These are phyloP conservation scores for Claviceps sp. DNA, from an alignment of 2,329 filamentous ascomycete species.

Conservation along the genomic window DNA sequence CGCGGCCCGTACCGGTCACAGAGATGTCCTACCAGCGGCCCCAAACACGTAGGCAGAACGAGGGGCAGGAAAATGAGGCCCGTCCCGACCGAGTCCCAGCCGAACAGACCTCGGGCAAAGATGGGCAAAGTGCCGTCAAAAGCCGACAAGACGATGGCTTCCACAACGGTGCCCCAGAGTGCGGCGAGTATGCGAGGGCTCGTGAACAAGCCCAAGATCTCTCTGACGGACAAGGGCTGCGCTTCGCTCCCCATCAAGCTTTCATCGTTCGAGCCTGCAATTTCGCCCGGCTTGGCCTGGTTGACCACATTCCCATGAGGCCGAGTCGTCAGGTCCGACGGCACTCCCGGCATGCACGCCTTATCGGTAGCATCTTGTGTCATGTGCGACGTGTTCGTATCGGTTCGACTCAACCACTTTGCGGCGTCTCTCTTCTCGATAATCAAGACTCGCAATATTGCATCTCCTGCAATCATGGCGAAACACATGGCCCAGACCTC, in stretches of 20 bases:
- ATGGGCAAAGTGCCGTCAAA: constrained; percentile 23
- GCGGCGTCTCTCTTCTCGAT: constrained; percentile 20
- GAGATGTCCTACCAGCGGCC: constrained; percentile 17
- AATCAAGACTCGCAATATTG: constrained; percentile 18
- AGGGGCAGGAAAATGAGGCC: constrained; percentile 22
- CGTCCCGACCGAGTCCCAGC: constrained; percentile 20
- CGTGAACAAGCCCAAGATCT: constrained; percentile 14
- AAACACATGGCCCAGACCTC: constrained; percentile 23
- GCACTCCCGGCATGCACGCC: background rate
- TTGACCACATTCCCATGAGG: no score
- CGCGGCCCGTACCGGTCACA: constrained; percentile 22
- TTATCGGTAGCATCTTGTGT: background rate
- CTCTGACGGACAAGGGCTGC: constrained; percentile 2
- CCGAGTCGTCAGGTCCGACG: background rate
- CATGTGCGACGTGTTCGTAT: background rate
- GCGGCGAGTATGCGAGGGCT: constrained; percentile 20
- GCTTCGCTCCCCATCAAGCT: background rate
- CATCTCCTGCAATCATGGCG: constrained; percentile 19
- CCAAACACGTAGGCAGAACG: constrained; percentile 17
- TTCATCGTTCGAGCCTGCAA: background rate
- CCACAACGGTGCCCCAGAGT: constrained; percentile 21
- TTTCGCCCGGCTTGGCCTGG: no score
- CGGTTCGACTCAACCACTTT: constrained; percentile 11
- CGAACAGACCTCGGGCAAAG: constrained; percentile 15
- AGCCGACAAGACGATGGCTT: constrained; percentile 18